Evolutionary conservation across 257 asterid species (phyloP).

Genomic region (Echium plantagineum): DNA sequence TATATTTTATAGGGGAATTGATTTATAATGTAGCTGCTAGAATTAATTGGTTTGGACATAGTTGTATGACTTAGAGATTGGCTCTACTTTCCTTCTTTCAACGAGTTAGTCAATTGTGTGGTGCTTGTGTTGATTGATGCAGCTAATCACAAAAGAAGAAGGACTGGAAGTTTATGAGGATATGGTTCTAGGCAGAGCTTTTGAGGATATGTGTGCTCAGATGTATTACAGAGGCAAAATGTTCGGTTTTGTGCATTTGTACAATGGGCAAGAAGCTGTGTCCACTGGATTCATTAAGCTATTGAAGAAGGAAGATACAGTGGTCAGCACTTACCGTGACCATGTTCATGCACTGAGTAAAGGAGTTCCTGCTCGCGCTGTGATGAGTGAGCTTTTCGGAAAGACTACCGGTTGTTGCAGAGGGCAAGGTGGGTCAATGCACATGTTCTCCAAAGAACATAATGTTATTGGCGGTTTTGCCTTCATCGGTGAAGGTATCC

Average conservation of each 20-base stretch:
- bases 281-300: slow-evolving; percentile 96
- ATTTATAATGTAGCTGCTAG: not conserved
- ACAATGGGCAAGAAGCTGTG: slow-evolving; percentile 96
- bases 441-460: slow-evolving; percentile 98
- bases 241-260: slow-evolving; percentile 95
- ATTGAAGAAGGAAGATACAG: slow-evolving; percentile 67
- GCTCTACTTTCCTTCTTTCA: not conserved
- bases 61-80: not conserved
- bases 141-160: slow-evolving; percentile 84
- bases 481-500: slow-evolving; percentile 95
- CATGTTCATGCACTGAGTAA: slow-evolving; percentile 97
- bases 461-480: slow-evolving; percentile 95
- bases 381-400: slow-evolving; percentile 98
- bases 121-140: slow-evolving; percentile 9
- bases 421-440: slow-evolving; percentile 99
- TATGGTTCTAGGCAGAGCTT: slow-evolving; percentile 76
- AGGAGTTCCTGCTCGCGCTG: slow-evolving; percentile 86
- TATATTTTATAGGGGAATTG: not conserved
- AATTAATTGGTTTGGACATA: not conserved
- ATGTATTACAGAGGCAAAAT: slow-evolving; percentile 97
- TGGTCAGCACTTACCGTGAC: slow-evolving; percentile 90
- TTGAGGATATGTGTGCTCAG: slow-evolving; percentile 99
- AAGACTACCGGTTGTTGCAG: slow-evolving; percentile 97
- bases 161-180: slow-evolving; percentile 78
- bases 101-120: not conserved